Evolutionary conservation across 176 grass and related monocot genomes (phyloP).

Genomic region (Themeda triandra): DNA sequence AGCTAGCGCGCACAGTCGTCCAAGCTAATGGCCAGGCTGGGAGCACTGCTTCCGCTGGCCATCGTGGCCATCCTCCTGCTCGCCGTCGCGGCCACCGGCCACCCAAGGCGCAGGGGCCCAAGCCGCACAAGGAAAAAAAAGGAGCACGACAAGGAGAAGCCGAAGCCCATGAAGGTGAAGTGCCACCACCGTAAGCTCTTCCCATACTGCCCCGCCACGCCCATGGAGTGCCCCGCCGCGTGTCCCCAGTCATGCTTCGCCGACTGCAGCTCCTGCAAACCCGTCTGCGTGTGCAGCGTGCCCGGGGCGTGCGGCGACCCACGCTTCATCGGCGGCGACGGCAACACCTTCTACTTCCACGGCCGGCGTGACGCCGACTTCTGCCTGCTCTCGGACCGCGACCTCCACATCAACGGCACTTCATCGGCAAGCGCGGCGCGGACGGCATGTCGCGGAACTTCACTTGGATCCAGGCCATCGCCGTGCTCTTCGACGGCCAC

Average conservation of each 20-base stretch:
- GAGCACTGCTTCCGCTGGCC: neutral
- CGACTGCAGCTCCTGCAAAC: constrained; percentile 28
- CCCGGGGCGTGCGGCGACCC: constrained; percentile 47
- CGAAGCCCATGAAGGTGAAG: constrained; percentile 22
- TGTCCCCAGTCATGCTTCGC: constrained; percentile 23
- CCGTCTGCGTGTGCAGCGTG: constrained; percentile 36
- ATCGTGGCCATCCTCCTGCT: neutral
- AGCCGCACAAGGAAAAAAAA: neutral
- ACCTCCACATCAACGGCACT: constrained; percentile 67
- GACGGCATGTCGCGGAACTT: constrained; percentile 39
- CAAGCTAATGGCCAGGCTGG: constrained; percentile 3
- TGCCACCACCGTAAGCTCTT: neutral
- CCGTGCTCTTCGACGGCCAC: constrained; percentile 45
- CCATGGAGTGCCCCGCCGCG: constrained; percentile 13
- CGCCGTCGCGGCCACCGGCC: neutral
- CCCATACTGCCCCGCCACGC: constrained; percentile 6
- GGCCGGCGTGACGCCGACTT: constrained; percentile 40
- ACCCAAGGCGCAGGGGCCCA: constrained; percentile 10
- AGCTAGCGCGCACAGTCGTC: neutral
- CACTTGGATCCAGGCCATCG: constrained; percentile 61
- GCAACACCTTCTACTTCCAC: constrained; percentile 63
- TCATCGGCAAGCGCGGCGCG: constrained; percentile 45
- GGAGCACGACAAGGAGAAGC: no score
- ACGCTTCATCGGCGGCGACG: constrained; percentile 55
- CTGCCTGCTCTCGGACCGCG: constrained; percentile 47